Evolutionary conservation across 31 red algal genomes (phyloP).

Genomic region (Asparagopsis taxiformis): DNA sequence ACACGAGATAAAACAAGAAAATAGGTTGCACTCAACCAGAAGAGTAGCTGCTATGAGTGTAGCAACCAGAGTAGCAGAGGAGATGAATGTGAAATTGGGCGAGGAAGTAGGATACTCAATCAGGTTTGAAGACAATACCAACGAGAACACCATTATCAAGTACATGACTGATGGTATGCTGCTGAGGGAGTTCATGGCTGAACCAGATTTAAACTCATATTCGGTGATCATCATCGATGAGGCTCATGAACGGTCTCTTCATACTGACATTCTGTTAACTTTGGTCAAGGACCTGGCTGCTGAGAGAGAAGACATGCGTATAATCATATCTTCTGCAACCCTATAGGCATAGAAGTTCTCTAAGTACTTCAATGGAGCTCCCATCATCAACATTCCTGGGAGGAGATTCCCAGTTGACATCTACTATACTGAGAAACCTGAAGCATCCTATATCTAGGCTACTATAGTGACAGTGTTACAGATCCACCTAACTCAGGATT

Average conservation of each 20-base stretch:
- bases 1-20: background rate
- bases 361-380: conserved; percentile 21
- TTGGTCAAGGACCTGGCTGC: conserved; percentile 23
- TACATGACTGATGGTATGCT: conserved; percentile 64
- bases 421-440: background rate
- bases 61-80: conserved; percentile 54
- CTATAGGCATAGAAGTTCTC: conserved; percentile 28
- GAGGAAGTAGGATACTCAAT: conserved; percentile 48
- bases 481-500: conserved; percentile 1
- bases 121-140: conserved; percentile 36
- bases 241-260: conserved; percentile 59
- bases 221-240: conserved; percentile 52
- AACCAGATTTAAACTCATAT: conserved; percentile 29
- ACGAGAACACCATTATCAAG: conserved; percentile 30
- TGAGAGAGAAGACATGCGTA: conserved; percentile 16
- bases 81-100: conserved; percentile 53
- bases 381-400: conserved; percentile 31
- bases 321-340: conserved; percentile 51
- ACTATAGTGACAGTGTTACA: background rate
- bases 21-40: conserved; percentile 57
- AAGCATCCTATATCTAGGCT: background rate
- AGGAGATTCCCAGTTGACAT: conserved; percentile 52
- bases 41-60: conserved; percentile 56
- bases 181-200: conserved; percentile 41
- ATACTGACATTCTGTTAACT: conserved; percentile 47